Evolutionary conservation across 2,329 filamentous ascomycete species (phyloP), one percentile per base, ranked within the genome.

Genomic region (Fusarium miscanthi): DNA sequence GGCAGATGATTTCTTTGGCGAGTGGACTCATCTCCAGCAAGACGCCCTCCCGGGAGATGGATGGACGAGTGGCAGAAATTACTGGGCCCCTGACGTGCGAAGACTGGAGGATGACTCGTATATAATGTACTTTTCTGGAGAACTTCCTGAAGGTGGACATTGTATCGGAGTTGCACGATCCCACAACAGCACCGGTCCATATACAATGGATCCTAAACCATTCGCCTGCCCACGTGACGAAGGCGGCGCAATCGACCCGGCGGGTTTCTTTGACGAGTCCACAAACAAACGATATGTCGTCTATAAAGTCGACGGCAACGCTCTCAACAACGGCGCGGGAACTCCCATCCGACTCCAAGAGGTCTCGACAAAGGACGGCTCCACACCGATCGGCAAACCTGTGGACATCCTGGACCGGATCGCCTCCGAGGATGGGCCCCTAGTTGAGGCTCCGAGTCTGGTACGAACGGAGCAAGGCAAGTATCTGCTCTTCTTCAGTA

Each of bases 221-320:
- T 82, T 90, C 38, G 85, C 85, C 23, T 92, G 90, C 72, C 85
- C 86, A 2, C 75, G 85, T 2, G 81, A 82, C 9, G 76, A 83
- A 58, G 90, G 90, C 25, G 90, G 90, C 38, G 86, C 89, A 23
- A 92, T 92, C 74, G 91, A 93, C 74, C 82, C 90, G 0, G 83
- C 87, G 0, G 89, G 87, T 7, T 92, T 91, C 79, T 74, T 81
- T 16, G 90, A 92, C 75, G 77, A 78, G 16, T 84, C 86, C 46
- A 81, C 78, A 25, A 87, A 87, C 35, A 84, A 79, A 37, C 84
- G 86, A 10, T 92, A 91, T 76, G 84, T 92, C 9, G 81, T 88
- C 14, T 93, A 90, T 82, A 93, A 92, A 79, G 82, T 92, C 31
- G 90, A 93, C 78, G 90, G 90, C 41, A 92, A 92, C 79, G 84